Evolutionary conservation across 495 filamentous ascomycete species (phyloP).

Genomic region (Aspergillus baeticus): DNA sequence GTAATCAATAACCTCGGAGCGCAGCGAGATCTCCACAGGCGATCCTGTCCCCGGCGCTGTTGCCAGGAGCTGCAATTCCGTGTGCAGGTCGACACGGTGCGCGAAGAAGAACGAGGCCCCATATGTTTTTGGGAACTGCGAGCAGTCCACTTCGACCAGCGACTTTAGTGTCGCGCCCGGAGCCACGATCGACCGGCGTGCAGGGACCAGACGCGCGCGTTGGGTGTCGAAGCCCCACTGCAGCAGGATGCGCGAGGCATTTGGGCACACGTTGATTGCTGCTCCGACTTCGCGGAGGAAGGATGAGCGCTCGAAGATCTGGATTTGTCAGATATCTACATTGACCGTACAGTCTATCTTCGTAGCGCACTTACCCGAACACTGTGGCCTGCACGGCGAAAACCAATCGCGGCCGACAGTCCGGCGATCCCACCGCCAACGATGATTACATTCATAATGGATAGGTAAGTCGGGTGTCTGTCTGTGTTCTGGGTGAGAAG

Average conservation of each 20-base stretch:
- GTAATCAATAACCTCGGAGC: background rate
- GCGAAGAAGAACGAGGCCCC: background rate
- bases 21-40: background rate
- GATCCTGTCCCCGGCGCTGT: background rate
- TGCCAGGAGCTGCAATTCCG: background rate
- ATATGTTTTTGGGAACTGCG: background rate
- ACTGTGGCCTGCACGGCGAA: slow-evolving; percentile 3
- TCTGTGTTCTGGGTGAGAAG: no score
- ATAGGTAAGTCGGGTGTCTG: no score
- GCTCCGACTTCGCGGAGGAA: slow-evolving; percentile 9
- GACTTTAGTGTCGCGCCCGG: background rate
- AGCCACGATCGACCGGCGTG: background rate
- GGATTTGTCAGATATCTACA: no score
- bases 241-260: background rate
- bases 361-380: background rate
- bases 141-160: background rate
- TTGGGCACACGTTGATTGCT: slow-evolving; percentile 10
- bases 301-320: slow-evolving; percentile 7
- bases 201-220: background rate
- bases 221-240: slow-evolving; percentile 4
- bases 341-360: no score
- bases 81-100: slow-evolving; percentile 4
- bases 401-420: background rate
- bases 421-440: slow-evolving; percentile 7
- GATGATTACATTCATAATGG: slow-evolving; percentile 11